Conservation (phyloP, 495 filamentous ascomycete species). For the Lepidopterella palustris region DNA sequence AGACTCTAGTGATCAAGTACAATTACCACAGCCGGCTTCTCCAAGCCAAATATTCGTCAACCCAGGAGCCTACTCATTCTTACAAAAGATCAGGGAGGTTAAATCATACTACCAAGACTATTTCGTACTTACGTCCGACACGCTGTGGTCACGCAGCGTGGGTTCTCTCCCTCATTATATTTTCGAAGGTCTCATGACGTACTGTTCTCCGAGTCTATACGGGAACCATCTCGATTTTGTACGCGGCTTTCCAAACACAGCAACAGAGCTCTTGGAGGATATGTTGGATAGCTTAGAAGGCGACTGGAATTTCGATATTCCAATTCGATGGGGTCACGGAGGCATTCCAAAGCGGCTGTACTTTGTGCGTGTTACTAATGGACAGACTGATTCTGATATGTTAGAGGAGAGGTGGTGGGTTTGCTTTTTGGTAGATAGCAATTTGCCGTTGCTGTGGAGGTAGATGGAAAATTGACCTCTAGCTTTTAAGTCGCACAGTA, state of each 20-base stretch:
- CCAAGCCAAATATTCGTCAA: not conserved
- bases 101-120: not conserved
- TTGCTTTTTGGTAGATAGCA: not conserved
- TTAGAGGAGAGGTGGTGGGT: not conserved
- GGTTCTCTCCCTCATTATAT: not conserved
- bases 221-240: not conserved
- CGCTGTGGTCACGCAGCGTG: not conserved
- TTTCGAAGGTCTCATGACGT: not conserved
- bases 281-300: not conserved
- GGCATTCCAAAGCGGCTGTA: not conserved
- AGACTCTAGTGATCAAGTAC: too few relatives aligned
- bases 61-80: not conserved
- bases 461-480: too few relatives aligned
- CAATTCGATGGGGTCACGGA: not conserved
- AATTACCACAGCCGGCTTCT: not conserved
- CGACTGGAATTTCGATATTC: not conserved
- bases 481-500: too few relatives aligned
- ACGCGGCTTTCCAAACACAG: not conserved
- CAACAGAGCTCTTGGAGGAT: not conserved
- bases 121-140: not conserved
- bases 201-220: not conserved
- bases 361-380: not conserved
- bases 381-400: not conserved
- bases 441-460: too few relatives aligned
- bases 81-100: not conserved